Evolutionary conservation across 139 green algal genomes (phyloP), one percentile per base, ranked within the genome.

Genomic region (Micractinium conductrix): DNA sequence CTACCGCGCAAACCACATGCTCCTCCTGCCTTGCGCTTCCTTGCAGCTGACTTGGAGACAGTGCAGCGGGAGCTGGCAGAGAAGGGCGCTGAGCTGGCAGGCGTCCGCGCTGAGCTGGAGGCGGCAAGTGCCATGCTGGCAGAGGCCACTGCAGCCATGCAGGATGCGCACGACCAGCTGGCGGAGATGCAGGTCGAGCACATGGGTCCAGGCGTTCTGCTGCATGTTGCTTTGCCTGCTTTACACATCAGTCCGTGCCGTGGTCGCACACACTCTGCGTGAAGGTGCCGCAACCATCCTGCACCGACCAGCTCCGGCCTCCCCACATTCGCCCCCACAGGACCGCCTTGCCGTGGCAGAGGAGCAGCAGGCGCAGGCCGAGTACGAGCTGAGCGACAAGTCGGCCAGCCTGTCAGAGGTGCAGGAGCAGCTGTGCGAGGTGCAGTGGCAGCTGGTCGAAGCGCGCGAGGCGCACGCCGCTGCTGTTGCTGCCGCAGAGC

Each of bases 371-470:
- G 78, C 78, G 2, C 30, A 83, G 78, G 60, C 72, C 33, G 78
- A 83, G 78, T 83, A 75, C n/a, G 62, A 83, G 28, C 44, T 83
- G 62, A 75, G 62, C 42, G 78, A 83, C 78, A 83, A 83, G 62
- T 75, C 62, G 2, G 78, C 78, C 43, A 75, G 62, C 78, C 78
- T 83, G 62, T 30, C 40, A 68, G 78, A 83, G 38, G 78, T 62
- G 1, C 10, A 24, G 30, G 78, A 83, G 43, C 78, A 83, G 62
- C 53, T 74, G 42, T 17, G 38, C 24, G 30, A 62, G 30, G 40
- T 74, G 24, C 43, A 60, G 78, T 30, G 42, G 6, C 62, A 83
- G 58, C 58, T 82, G 58, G 55, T 28, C 58, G 58, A 53, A 4
- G 62, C 55, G 2, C 38, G 28, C 1, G 30, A 30, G 28, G 55